phyloP scores from a whole-genome alignment of 2,329 filamentous ascomycete genomes.

The Colletotrichum trifolii region DNA sequence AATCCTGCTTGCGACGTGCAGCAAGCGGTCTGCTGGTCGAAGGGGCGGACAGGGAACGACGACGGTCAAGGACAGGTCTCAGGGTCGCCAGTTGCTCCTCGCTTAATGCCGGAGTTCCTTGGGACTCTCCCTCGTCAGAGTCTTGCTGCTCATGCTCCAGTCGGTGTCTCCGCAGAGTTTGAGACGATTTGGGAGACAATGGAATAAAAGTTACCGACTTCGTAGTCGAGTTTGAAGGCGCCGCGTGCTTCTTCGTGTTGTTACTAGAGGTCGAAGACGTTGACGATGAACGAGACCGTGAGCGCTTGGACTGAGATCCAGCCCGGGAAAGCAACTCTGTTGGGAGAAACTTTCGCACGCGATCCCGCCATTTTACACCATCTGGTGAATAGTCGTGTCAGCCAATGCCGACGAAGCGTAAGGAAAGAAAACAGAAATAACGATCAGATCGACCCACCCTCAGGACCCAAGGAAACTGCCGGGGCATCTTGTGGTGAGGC shows the following conservation, averaged over 20 bases:
- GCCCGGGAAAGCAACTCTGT: constrained; percentile 17
- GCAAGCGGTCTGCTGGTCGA: constrained; percentile 45
- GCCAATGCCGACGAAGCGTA: not conserved
- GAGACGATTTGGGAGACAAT: constrained; percentile 60
- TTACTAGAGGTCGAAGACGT: constrained; percentile 29
- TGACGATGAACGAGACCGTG: constrained; percentile 23
- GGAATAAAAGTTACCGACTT: constrained; percentile 61
- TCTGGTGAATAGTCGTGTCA: constrained; percentile 39
- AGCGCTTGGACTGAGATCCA: constrained; percentile 15
- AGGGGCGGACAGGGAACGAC: constrained; percentile 48
- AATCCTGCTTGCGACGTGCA: constrained; percentile 38
- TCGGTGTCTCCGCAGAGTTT: constrained; percentile 56
- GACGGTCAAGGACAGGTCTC: constrained; percentile 38
- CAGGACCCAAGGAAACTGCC: constrained; percentile 33
- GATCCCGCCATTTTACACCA: constrained; percentile 42
- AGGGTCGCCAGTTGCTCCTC: constrained; percentile 35
- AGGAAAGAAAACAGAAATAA: constrained; percentile 27
- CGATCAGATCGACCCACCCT: constrained; percentile 39
- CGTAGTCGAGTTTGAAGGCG: constrained; percentile 39
- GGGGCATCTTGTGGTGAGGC: constrained; percentile 35
- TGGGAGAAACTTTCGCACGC: constrained; percentile 23
- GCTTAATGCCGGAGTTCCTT: constrained; percentile 28
- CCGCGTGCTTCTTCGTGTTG: constrained; percentile 11
- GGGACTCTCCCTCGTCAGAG: constrained; percentile 31
- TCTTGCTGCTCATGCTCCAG: constrained; percentile 46